Base-by-base conservation (phyloP, 176 grass and related monocot genomes). In the Zizania latifolia region DNA sequence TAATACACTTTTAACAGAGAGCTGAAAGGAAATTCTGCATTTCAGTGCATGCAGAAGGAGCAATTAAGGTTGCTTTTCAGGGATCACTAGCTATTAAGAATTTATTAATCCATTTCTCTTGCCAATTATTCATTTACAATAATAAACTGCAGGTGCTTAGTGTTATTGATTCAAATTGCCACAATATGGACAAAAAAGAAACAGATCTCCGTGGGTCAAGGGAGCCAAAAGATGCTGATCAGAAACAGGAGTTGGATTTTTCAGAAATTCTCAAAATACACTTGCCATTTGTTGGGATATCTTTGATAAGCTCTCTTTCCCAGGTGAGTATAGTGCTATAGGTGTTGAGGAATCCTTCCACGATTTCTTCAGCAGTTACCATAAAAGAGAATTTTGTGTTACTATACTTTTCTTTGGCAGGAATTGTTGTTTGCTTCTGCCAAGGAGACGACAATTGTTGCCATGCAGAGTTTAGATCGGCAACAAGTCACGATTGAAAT, bases 341-440 rank as follows among this genome's bases (percentile, higher is more conserved):
- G 35, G 28, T 70, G 19, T 57, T 73, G 31, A 62, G 21, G 40
- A 40, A 51, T 63, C 45, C 21, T 53, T 70, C 64, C 31, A 29
- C 11, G 14, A 56, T 14, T 36, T 66, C 78, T 75, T 77, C 68
- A 36, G 63, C 27, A 34, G 22, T 38, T 61, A 14, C 0, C 2
- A 35, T 29, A 58, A 32, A 38, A 31, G 12, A 68, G 7, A 50
- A 66, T 26, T 69, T 46, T 62, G 55, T 85, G 72, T 78, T 27
- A 78, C 44, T 60, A 54, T 87, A 74, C 33, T 72, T 53, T 80
- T 70, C 6, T 82, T 82, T 82, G 41, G 16, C 81, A 97, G 94
- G 94, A 98, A 89, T 89, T 98, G 67, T 37, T 98, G 78, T 98
- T 89, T 80, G 86, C 84, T 81, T 93, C 88, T 81, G 91, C 91